Percentiles rank a stretch among this genome's conserved stretches.
phyloP scores from a whole-genome alignment of 2,329 filamentous ascomycete genomes.

The Botryotinia globosa region DNA sequence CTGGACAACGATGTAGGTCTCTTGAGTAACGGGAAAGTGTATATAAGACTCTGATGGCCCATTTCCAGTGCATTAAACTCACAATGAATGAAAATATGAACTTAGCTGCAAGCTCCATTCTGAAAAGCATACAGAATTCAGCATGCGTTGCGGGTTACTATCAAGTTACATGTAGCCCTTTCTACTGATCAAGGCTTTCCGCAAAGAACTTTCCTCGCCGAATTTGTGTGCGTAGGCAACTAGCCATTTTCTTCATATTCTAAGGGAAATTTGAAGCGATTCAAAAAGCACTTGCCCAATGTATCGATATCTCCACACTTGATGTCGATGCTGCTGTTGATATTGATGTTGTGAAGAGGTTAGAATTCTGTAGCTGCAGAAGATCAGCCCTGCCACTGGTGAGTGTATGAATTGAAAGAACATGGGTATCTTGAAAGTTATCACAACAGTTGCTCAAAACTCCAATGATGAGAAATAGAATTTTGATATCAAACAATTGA shows the following conservation, averaged over 20 bases:
- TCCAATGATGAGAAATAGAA: accelerated
- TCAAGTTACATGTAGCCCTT: not conserved
- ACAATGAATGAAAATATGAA: not conserved
- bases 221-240: not conserved
- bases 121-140: not conserved
- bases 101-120: accelerated
- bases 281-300: not conserved
- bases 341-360: not conserved
- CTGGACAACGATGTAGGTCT: not conserved
- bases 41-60: not conserved
- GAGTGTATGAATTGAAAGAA: not conserved
- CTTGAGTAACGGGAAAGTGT: not conserved
- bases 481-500: accelerated
- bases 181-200: not conserved
- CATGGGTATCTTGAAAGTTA: not conserved
- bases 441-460: accelerated
- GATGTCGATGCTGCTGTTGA: not conserved
- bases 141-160: not conserved
- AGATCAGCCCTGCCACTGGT: not conserved
- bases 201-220: not conserved
- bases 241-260: too few species aligned
- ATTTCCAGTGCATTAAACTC: not conserved
- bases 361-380: not conserved
- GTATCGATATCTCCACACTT: not conserved
- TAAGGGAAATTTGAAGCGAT: not conserved